phyloP scores from a whole-genome alignment of 179 eudicot species.

The Heliamphora pulchella region DNA sequence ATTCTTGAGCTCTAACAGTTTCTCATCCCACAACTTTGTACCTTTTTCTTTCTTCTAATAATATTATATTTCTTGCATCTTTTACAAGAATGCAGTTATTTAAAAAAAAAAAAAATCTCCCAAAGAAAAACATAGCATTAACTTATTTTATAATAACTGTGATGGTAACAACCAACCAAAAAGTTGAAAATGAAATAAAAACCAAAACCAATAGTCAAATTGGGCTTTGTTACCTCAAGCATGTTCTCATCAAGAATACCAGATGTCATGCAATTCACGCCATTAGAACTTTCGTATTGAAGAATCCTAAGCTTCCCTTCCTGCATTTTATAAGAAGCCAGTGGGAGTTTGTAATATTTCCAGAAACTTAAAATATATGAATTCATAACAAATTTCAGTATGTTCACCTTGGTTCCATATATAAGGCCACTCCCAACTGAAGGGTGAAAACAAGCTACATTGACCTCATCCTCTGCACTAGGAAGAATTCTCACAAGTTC shows the following conservation, averaged over 20 bases:
- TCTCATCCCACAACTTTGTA: not conserved
- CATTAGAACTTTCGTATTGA: constrained; percentile 53
- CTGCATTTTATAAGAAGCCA: constrained; percentile 32
- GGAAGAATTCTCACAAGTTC: constrained; percentile 89
- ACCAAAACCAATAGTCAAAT: not conserved
- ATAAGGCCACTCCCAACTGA: constrained; percentile 75
- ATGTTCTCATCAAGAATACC: constrained; percentile 52
- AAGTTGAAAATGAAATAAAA: not conserved
- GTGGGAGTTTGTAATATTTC: not conserved
- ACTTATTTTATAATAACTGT: not conserved
- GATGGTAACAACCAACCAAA: not conserved
- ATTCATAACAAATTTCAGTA: not conserved
- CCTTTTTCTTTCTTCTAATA: not conserved
- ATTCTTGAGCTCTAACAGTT: not conserved
- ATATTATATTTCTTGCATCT: not conserved
- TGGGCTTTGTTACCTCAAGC: constrained; percentile 41
- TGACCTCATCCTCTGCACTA: constrained; percentile 91
- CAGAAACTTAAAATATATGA: not conserved
- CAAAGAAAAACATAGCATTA: not conserved
- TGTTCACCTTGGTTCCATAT: constrained; percentile 76
- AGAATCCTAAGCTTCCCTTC: constrained; percentile 97
- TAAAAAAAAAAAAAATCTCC: not conserved
- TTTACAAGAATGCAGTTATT: not conserved
- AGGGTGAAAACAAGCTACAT: constrained; percentile 91
- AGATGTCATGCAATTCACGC: constrained; percentile 28